Conservation (phyloP, 2,329 filamentous ascomycete genomes). For the Metarhizium rileyi region DNA sequence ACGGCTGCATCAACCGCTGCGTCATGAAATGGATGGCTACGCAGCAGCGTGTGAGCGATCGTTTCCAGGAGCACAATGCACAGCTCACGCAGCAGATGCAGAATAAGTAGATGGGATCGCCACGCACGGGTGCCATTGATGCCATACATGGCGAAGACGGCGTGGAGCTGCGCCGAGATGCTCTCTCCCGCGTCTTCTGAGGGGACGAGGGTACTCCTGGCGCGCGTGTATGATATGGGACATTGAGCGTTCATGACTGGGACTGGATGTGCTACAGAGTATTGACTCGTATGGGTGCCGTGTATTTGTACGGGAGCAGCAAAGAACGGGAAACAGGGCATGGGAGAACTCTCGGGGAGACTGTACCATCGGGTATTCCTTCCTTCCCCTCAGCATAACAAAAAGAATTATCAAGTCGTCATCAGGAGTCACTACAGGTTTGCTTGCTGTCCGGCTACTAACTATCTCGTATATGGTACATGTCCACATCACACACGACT, state of each 20-base stretch:
- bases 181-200: not conserved
- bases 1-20: conserved; percentile 86
- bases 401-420: not conserved
- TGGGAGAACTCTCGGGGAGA: not conserved
- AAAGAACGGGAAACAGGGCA: not conserved
- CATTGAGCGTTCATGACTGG: not conserved
- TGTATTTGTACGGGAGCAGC: conserved; percentile 3
- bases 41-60: conserved; percentile 79
- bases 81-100: conserved; percentile 46
- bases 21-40: conserved; percentile 94
- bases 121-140: too few relatives aligned
- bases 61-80: conserved; percentile 68
- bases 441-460: not conserved
- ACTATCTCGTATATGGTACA: not conserved
- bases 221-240: conserved; percentile 5
- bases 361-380: not conserved
- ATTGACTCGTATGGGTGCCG: not conserved
- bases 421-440: not conserved
- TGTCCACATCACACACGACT: not conserved
- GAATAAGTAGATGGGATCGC: conserved; percentile 26
- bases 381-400: not conserved
- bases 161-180: not conserved
- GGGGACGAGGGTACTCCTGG: not conserved
- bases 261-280: not conserved
- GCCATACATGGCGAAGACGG: not conserved